Evolutionary conservation across 495 filamentous ascomycete genomes (phyloP).

Genomic region (Aspergillus saccharolyticus): DNA sequence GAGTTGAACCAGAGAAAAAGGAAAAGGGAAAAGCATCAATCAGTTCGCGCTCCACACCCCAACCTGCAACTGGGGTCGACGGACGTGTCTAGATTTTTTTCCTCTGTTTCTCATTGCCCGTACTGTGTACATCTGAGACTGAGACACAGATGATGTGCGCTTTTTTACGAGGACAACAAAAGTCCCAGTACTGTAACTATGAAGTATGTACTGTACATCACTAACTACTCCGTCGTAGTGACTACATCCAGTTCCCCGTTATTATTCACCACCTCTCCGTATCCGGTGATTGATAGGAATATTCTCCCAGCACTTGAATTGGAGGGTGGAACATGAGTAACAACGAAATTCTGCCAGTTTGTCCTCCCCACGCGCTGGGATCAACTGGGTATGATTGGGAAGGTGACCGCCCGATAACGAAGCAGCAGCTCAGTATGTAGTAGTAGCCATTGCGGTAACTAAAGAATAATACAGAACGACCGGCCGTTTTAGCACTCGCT

Average conservation of each 20-base stretch:
- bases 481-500: slow-evolving; percentile 19
- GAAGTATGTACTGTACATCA: background rate
- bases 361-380: background rate
- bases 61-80: slow-evolving; percentile 4
- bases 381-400: background rate
- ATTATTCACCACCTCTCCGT: no score
- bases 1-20: background rate
- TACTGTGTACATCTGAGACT: slow-evolving; percentile 11
- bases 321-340: background rate
- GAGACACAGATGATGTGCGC: slow-evolving; percentile 17
- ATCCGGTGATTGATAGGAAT: background rate
- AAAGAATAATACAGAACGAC: slow-evolving; percentile 2
- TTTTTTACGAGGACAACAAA: background rate
- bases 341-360: background rate
- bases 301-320: background rate
- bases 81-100: slow-evolving; percentile 13
- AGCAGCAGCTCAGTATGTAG: background rate
- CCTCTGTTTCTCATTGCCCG: slow-evolving; percentile 1
- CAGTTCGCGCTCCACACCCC: slow-evolving; percentile 1
- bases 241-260: no score
- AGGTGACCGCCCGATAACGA: background rate
- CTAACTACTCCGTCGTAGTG: no score
- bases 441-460: background rate
- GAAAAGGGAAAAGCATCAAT: slow-evolving; percentile 1
- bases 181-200: background rate